Conservation (phyloP, 768 basidiomycete genomes). For the Boletus sp. region DNA sequence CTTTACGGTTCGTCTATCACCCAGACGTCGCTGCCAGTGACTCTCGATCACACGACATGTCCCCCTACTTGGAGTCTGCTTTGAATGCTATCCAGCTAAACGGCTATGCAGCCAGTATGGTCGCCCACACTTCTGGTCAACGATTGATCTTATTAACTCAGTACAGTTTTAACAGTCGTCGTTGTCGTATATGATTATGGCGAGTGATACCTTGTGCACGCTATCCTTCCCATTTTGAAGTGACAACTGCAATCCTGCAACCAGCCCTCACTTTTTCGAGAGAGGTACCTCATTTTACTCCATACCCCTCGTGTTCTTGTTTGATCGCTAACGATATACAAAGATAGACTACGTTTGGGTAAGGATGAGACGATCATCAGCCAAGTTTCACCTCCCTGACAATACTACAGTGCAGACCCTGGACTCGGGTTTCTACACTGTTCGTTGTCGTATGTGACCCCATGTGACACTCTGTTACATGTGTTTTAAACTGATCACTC, state of each 20-base stretch:
- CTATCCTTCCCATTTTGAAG: not conserved
- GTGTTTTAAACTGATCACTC: not conserved
- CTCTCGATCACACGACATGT: not conserved
- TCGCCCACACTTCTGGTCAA: not conserved
- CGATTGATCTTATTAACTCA: not conserved
- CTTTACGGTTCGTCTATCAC: not conserved
- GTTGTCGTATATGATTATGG: conserved; percentile 16
- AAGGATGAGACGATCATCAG: not conserved
- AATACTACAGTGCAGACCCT: not conserved
- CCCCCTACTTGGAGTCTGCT: not conserved
- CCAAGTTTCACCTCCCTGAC: not conserved
- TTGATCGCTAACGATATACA: not conserved
- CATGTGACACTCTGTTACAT: not conserved
- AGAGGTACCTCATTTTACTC: conserved; percentile 2
- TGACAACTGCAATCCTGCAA: not conserved
- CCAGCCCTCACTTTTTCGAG: conserved; percentile 13
- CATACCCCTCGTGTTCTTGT: too few species aligned
- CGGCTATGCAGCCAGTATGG: not conserved
- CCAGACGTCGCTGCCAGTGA: not conserved
- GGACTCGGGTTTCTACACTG: conserved; percentile 3
- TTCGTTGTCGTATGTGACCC: conserved; percentile 5
- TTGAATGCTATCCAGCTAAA: not conserved
- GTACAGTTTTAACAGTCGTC: conserved; percentile 3
- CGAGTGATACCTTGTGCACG: not conserved
- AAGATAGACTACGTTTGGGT: conserved; percentile 16